Evolutionary conservation across 192 early-diverging fungal species (phyloP).

Genomic region (Chytriomyces confervae): DNA sequence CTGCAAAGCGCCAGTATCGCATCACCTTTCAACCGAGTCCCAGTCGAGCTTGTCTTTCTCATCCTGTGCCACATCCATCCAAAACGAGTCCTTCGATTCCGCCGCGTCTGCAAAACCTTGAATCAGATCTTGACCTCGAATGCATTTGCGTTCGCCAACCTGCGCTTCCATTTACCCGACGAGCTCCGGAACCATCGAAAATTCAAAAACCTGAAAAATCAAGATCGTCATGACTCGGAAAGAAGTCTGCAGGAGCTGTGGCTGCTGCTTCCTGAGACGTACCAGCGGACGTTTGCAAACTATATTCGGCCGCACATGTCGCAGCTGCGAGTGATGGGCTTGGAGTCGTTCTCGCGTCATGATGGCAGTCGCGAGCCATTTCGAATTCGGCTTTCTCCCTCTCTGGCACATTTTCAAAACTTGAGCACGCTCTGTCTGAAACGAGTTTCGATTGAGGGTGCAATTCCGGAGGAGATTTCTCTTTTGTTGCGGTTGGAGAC

Average conservation of each 20-base stretch:
- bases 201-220: neutral
- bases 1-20: neutral
- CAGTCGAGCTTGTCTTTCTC: neutral
- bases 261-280: neutral
- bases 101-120: conserved; percentile 7
- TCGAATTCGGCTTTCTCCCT: neutral
- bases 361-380: neutral
- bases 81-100: neutral
- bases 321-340: neutral
- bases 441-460: neutral
- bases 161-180: neutral
- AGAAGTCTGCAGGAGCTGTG: neutral
- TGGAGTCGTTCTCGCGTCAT: neutral
- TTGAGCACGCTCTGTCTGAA: neutral
- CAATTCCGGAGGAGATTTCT: neutral
- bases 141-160: neutral
- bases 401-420: neutral
- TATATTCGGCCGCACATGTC: neutral
- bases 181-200: neutral
- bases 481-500: neutral
- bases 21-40: neutral
- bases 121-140: neutral
- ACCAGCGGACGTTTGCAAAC: neutral
- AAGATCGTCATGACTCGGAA: neutral
- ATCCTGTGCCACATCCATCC: conserved; percentile 4